Evolutionary conservation across 2,329 filamentous ascomycete genomes (phyloP), one percentile per base, ranked within the genome.

Genomic region (Diaporthe sp.): DNA sequence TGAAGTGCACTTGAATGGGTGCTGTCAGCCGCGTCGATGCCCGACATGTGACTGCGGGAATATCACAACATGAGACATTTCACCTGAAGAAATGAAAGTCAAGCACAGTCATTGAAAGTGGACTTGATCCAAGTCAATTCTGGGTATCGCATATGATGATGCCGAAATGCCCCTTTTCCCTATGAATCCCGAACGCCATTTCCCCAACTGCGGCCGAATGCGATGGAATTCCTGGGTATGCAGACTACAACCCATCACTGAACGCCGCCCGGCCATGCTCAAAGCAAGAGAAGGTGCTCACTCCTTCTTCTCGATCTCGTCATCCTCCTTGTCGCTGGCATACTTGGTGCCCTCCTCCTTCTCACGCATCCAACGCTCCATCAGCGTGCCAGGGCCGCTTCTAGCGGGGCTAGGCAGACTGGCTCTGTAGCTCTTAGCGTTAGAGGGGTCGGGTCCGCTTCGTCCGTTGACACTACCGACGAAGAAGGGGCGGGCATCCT

Each of bases 391-490:
- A 37, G 82, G 82, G 70, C 78, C 79, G 39, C 78, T 79, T 8
- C 74, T 77, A 46, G 74, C 67, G n/a, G 73, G 78, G 46, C 75
- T 77, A 51, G 73, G 39, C 65, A 81, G 69, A 55, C 77, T 80
- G 37, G 79, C 81, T 55, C 80, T 73, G 77, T 81, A 81, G 76
- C 81, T 83, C 46, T 79, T 80, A 69, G 79, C 39, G 51, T 81
- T 79, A 10, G 75, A 78, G 34, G 79, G 76, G 71, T 83, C 82
- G 10, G 78, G 75, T n/a, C 79, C 81, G 39, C 76, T 81, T 17
- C 79, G 76, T 42, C 81, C 83, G 70, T 84, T 79, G 7, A 87
- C 78, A 76, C 85, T 86, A 12, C 86, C 86, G 2, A 87, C 84
- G 76, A 86, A 86, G 10, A 82, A 82, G 55, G 81, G 81, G 28